phyloP scores from a whole-genome alignment of 352 stramenopile species.

The Globisporangium perplexum region DNA sequence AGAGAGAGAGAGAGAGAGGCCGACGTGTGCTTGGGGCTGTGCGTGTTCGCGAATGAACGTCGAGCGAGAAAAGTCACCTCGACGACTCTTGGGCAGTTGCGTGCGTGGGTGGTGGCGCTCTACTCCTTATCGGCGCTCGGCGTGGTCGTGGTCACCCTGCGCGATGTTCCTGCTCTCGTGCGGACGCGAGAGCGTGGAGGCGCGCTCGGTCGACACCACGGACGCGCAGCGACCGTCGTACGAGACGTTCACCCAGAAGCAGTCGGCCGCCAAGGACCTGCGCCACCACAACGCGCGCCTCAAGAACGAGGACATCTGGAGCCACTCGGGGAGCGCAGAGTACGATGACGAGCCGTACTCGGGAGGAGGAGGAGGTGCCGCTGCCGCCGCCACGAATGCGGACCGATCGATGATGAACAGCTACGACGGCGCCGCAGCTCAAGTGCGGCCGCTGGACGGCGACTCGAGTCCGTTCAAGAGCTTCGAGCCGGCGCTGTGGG shows the following conservation, averaged over 20 bases:
- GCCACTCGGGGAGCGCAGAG: conserved; percentile 13
- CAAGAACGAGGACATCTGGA: conserved; percentile 17
- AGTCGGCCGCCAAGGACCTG: conserved; percentile 10
- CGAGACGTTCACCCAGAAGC: conserved; percentile 15
- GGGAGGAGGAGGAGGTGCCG: too few relatives aligned
- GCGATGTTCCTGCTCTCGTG: conserved; percentile 35
- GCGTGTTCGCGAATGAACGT: too few relatives aligned
- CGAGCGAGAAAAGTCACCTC: too few relatives aligned
- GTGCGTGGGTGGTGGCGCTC: too few relatives aligned
- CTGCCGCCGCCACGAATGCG: not conserved
- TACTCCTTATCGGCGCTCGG: too few relatives aligned
- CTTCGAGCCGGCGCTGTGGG: conserved; percentile 15
- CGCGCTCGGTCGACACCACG: conserved; percentile 3
- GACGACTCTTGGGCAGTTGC: too few relatives aligned
- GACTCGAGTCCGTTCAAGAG: conserved; percentile 2
- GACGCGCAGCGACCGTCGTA: conserved; percentile 11
- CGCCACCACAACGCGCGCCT: not conserved
- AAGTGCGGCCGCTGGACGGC: conserved; percentile 10
- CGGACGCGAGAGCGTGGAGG: conserved; percentile 21
- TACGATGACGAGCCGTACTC: conserved; percentile 8
- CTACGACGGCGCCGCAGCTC: conserved; percentile 29
- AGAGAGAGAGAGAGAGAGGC: too few relatives aligned
- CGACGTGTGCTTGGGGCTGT: too few relatives aligned
- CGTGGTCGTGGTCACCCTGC: too few relatives aligned
- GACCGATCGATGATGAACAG: conserved; percentile 14